These are phyloP conservation scores for Ophiostoma piceae DNA, from an alignment of 2,329 filamentous ascomycete species.

Conservation along the genomic window DNA sequence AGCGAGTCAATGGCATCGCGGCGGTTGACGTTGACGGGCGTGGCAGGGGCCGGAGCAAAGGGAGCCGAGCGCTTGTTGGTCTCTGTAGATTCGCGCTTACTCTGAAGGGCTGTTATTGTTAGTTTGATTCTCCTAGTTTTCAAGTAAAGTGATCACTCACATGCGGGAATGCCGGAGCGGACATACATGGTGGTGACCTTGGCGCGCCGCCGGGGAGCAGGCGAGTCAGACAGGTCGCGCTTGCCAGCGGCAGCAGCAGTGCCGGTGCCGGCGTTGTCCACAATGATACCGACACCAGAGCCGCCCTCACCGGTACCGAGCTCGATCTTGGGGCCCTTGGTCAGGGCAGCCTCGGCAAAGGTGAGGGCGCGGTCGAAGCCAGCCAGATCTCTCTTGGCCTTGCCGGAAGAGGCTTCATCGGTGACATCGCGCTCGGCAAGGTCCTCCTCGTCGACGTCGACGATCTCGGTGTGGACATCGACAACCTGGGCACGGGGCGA, in stretches of 20 bases:
- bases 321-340: constrained; percentile 44
- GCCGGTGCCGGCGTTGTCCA: constrained; percentile 31
- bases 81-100: constrained; percentile 24
- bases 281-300: constrained; percentile 38
- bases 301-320: constrained; percentile 42
- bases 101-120: constrained; percentile 30
- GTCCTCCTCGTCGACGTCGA: constrained; percentile 27
- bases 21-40: constrained; percentile 22
- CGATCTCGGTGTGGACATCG: constrained; percentile 27
- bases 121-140: background rate
- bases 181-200: constrained; percentile 46
- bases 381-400: constrained; percentile 39
- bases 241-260: constrained; percentile 25
- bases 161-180: constrained; percentile 40
- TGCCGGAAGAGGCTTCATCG: constrained; percentile 25
- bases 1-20: constrained; percentile 38
- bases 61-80: constrained; percentile 14
- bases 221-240: constrained; percentile 25
- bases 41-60: constrained; percentile 9
- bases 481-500: constrained; percentile 35
- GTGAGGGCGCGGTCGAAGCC: constrained; percentile 45
- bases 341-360: constrained; percentile 44
- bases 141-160: constrained; percentile 33
- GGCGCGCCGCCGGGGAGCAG: constrained; percentile 33
- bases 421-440: background rate